Conservation (phyloP, 1,284 basidiomycete species). For the Chondrostereum purpureum region DNA sequence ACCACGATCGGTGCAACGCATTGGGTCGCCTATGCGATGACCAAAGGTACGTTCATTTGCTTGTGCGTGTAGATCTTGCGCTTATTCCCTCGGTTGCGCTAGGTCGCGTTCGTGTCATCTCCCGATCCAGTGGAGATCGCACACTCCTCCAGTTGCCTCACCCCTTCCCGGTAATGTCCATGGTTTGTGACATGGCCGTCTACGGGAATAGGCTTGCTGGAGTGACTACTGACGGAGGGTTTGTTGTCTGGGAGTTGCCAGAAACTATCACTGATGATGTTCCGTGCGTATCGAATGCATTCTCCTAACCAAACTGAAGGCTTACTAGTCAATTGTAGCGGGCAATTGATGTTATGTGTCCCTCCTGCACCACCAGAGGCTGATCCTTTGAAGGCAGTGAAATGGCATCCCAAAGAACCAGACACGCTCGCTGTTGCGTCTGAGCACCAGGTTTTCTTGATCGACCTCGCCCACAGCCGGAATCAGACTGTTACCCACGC, state of each 20-base stretch:
- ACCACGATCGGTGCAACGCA: conserved; percentile 81
- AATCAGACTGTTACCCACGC: conserved; percentile 58
- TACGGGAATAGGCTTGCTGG: conserved; percentile 75
- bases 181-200: conserved; percentile 78
- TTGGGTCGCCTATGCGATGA: conserved; percentile 88
- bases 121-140: conserved; percentile 76
- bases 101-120: conserved; percentile 80
- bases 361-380: conserved; percentile 48
- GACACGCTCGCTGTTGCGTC: conserved; percentile 76
- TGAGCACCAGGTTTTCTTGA: conserved; percentile 61
- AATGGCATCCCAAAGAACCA: conserved; percentile 74
- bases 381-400: conserved; percentile 68
- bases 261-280: conserved; percentile 76
- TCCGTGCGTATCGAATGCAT: conserved; percentile 45
- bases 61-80: not conserved
- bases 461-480: conserved; percentile 61
- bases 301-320: conserved; percentile 6
- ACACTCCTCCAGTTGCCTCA: conserved; percentile 71
- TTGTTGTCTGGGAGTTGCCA: conserved; percentile 80
- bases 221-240: conserved; percentile 78
- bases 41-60: conserved; percentile 45
- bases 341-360: conserved; percentile 63
- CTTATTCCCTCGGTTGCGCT: conserved; percentile 5
- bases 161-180: conserved; percentile 52
- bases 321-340: conserved; percentile 34